phyloP scores from a whole-genome alignment of 495 filamentous ascomycete species.

The Talaromyces thailandensis region DNA sequence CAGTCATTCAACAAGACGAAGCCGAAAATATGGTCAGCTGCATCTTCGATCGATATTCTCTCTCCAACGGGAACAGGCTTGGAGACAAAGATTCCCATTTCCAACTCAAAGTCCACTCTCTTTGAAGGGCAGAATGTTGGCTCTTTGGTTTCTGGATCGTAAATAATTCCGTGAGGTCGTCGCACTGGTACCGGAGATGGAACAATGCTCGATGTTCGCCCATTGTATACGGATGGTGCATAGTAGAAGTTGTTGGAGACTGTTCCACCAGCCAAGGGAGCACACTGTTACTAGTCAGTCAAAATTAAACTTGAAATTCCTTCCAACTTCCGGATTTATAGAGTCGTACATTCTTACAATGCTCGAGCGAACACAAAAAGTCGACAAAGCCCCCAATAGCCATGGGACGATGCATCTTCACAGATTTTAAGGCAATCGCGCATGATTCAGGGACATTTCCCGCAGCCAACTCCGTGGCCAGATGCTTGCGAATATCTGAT shows the following conservation, averaged over 20 bases:
- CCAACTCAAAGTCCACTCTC: constrained; percentile 73
- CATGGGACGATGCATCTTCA: constrained; percentile 68
- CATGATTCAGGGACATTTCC: constrained; percentile 41
- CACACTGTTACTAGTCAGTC: constrained; percentile 2
- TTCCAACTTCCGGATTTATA: neutral
- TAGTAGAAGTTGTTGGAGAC: constrained; percentile 51
- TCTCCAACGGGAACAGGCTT: constrained; percentile 15
- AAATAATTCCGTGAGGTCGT: constrained; percentile 67
- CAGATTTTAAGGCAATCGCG: constrained; percentile 42
- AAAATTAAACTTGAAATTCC: neutral
- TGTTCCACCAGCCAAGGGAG: constrained; percentile 10
- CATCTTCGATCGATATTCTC: constrained; percentile 31
- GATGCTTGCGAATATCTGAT: constrained; percentile 44
- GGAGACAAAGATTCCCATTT: constrained; percentile 69
- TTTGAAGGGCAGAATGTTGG: constrained; percentile 43
- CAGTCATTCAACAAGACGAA: constrained; percentile 84
- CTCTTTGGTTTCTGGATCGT: constrained; percentile 19
- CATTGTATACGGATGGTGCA: constrained; percentile 16
- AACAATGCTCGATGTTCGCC: constrained; percentile 61
- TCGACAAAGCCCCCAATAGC: constrained; percentile 76
- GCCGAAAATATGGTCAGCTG: constrained; percentile 70
- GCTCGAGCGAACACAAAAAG: constrained; percentile 52
- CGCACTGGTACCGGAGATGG: constrained; percentile 61
- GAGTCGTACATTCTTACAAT: constrained; percentile 18
- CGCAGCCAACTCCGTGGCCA: constrained; percentile 35